Conservation (phyloP, 164 flowering plant genomes). For the Taxillus chinensis region DNA sequence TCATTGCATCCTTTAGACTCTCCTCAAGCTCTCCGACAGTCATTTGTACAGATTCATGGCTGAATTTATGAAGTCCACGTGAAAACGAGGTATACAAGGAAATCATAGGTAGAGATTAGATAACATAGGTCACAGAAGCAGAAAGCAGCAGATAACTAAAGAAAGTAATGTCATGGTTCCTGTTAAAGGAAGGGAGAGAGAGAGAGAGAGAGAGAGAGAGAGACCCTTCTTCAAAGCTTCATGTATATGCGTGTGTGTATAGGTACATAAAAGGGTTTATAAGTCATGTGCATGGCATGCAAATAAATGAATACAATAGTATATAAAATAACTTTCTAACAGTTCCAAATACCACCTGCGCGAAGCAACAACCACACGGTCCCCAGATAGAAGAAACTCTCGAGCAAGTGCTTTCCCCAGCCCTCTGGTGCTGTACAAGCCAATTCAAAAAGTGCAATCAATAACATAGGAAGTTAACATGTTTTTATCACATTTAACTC, state of each 20-base stretch:
- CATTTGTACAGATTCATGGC: slow-evolving; percentile 64
- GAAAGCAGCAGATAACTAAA: too few relatives aligned
- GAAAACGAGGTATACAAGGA: slow-evolving; percentile 3
- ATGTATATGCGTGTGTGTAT: too few relatives aligned
- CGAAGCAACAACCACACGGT: slow-evolving; percentile 81
- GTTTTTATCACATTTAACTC: too few relatives aligned
- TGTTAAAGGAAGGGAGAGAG: too few relatives aligned
- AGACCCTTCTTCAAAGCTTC: too few relatives aligned
- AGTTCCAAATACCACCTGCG: slow-evolving; percentile 51
- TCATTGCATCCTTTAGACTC: slow-evolving; percentile 50
- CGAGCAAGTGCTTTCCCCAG: slow-evolving; percentile 97
- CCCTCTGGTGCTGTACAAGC: slow-evolving; percentile 72
- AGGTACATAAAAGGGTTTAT: too few relatives aligned
- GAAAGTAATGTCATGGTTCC: too few relatives aligned
- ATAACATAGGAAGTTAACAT: neutral
- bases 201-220: too few relatives aligned
- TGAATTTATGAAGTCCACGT: slow-evolving; percentile 31
- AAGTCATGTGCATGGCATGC: neutral
- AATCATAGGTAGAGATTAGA: neutral
- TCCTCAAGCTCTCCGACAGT: slow-evolving; percentile 75
- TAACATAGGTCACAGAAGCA: too few relatives aligned
- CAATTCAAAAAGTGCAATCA: slow-evolving; percentile 5
- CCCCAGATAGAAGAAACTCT: slow-evolving; percentile 95
- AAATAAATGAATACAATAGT: neutral
- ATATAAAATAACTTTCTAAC: neutral